These are phyloP conservation scores for Camillea tinctor DNA, from an alignment of 2,329 filamentous ascomycete species.

Conservation along the genomic window DNA sequence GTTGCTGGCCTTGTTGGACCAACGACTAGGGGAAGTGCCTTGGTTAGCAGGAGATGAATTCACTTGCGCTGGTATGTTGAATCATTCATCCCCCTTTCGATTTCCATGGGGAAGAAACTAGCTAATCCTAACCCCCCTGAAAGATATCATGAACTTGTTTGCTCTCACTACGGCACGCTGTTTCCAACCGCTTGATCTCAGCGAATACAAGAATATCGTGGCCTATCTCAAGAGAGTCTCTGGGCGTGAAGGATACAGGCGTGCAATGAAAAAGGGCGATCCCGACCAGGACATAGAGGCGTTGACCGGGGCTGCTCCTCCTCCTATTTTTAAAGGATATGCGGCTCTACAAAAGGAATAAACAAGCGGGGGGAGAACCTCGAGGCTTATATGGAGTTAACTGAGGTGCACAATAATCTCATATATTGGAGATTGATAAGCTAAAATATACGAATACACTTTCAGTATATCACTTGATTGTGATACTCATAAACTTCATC, in stretches of 20 bases:
- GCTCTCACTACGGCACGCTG: constrained; percentile 59
- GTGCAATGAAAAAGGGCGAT: constrained; percentile 49
- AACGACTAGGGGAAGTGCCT: constrained; percentile 43
- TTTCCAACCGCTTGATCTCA: constrained; percentile 46
- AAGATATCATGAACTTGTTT: constrained; percentile 64
- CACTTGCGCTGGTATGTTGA: constrained; percentile 47
- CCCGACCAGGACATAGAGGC: constrained; percentile 39
- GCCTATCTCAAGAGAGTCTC: constrained; percentile 45
- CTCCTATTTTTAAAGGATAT: constrained; percentile 16
- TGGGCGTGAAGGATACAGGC: constrained; percentile 44
- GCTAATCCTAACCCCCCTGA: not conserved
- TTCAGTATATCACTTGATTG: no score
- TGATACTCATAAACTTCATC: no score
- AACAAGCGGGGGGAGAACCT: not conserved
- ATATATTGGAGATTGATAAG: no score
- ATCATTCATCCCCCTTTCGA: not conserved
- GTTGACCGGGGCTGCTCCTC: constrained; percentile 18
- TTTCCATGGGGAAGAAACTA: not conserved
- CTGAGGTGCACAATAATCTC: not conserved
- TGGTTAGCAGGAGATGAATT: constrained; percentile 63
- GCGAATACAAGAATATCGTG: constrained; percentile 42
- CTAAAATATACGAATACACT: no score
- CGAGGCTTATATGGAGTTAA: not conserved
- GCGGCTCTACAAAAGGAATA: constrained; percentile 6
- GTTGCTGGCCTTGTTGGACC: constrained; percentile 47